Percentiles rank a stretch among this genome's conserved stretches.
Evolutionary conservation across 2,329 filamentous ascomycete species (phyloP).

Genomic region (Acephala macrosclerotiorum): DNA sequence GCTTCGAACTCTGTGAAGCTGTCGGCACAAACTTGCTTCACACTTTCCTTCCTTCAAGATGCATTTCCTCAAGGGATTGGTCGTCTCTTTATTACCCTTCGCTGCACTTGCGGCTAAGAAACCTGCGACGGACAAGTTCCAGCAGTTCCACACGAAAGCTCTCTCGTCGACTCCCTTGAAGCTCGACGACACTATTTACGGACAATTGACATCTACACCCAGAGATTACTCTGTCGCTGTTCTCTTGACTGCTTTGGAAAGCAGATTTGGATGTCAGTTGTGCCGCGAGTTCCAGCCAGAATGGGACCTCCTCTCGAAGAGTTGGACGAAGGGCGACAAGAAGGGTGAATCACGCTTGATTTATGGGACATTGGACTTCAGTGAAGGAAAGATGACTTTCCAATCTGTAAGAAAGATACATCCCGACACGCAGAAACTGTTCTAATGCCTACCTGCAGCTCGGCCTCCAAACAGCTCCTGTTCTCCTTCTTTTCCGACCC

Average conservation of each 20-base stretch:
- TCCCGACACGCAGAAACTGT: slow-evolving; percentile 1
- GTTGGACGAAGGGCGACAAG: slow-evolving; percentile 88
- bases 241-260: slow-evolving; percentile 85
- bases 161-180: slow-evolving; percentile 73
- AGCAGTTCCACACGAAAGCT: slow-evolving; percentile 73
- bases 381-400: slow-evolving; percentile 83
- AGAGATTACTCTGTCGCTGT: slow-evolving; percentile 86
- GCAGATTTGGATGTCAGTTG: slow-evolving; percentile 82
- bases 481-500: slow-evolving; percentile 86
- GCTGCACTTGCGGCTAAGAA: slow-evolving; percentile 70
- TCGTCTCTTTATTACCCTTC: slow-evolving; percentile 68
- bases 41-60: slow-evolving; percentile 56
- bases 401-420: slow-evolving; percentile 69
- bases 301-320: slow-evolving; percentile 86
- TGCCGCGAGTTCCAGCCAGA: slow-evolving; percentile 94
- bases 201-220: slow-evolving; percentile 75
- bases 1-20: slow-evolving; percentile 15
- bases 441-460: slow-evolving; percentile 63
- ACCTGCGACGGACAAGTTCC: slow-evolving; percentile 70
- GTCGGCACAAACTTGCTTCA: slow-evolving; percentile 9
- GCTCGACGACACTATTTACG: slow-evolving; percentile 79
- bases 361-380: slow-evolving; percentile 88
- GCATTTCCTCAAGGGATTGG: slow-evolving; percentile 70
- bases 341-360: slow-evolving; percentile 74
- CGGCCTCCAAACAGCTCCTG: slow-evolving; percentile 90